Base-by-base conservation (phyloP, 495 filamentous ascomycete genomes). In the Aspergillus sparsus region DNA sequence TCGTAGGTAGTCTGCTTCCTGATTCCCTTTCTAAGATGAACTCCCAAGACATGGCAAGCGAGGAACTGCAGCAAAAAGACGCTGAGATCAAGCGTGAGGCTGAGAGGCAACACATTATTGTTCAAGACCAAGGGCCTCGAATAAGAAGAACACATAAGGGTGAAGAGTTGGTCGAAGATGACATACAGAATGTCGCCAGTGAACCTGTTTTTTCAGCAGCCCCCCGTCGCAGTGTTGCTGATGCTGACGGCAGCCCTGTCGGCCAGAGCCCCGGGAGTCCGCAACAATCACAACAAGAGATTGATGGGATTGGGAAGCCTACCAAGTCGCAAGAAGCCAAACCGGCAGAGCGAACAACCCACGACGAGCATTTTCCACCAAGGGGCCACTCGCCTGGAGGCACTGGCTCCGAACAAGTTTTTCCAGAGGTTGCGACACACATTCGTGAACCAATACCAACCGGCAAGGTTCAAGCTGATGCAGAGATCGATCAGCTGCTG, bases 91-190 rank as follows among this genome's bases (percentile, higher is more conserved):
- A 87, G 64, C 82, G 86, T 53, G 88, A 93, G 69, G 86, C 88
- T 1, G 94, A 97, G 62, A 89, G 94, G 62, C 92, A 97, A 63
- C 86, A 91, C 53, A 90, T 93, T 50, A 84, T 96, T 53, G 82
- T 93, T 34, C 85, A 90, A 41, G 91, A 96, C 39, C 86, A 93
- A 63, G 86, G 84, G 0, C 94, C 93, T 7, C 85, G 92, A 5
- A 89, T 96, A 57, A 83, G 92, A 65, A 86, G 89, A 62, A 97
- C 93, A 2, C 94, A 98, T 71, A 98, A 97, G 72, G 94, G 94
- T 33, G 93, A 97, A 58, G 94, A 98, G 67, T 58, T 96, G 12
- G 83, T 98, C 37, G 91, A 90, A 53, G 86, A 89, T 35, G 89
- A 87, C 5, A 66, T 67, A 18, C 70, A 80, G 34, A 68, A 67